Conservation (phyloP, 768 basidiomycete species). For the Collybiopsis confluens region DNA sequence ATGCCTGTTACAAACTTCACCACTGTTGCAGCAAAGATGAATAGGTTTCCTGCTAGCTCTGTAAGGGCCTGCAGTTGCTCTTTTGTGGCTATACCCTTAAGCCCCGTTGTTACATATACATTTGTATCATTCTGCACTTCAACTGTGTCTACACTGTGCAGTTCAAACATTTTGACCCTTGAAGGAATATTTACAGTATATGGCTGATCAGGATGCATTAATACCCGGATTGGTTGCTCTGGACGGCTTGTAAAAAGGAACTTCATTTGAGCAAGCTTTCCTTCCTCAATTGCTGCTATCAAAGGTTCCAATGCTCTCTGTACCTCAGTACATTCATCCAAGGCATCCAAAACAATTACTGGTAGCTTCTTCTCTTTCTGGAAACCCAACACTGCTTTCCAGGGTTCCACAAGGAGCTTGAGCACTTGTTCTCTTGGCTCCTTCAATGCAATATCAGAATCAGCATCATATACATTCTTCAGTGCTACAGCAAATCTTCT, state of each 20-base stretch:
- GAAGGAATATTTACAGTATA: not conserved
- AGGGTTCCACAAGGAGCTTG: not conserved
- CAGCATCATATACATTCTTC: not conserved
- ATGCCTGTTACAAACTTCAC: not conserved
- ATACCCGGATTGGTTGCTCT: not conserved
- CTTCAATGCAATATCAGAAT: not conserved
- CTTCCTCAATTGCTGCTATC: not conserved
- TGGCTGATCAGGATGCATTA: not conserved
- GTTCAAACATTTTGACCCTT: not conserved
- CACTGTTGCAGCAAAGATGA: conserved; percentile 5
- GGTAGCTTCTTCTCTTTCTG: not conserved
- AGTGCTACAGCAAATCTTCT: not conserved
- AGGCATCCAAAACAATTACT: conserved; percentile 2
- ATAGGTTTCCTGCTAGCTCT: not conserved
- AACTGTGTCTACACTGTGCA: not conserved
- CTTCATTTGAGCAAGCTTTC: not conserved
- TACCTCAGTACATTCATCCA: not conserved
- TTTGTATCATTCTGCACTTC: not conserved
- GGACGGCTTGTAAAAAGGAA: conserved; percentile 3
- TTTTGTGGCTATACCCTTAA: not conserved
- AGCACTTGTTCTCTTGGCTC: not conserved
- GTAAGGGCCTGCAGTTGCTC: not conserved
- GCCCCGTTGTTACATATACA: not conserved
- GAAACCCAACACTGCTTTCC: not conserved
- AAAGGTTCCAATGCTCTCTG: not conserved